Evolutionary conservation across 1,139 yeast genomes (phyloP), one percentile per base, ranked within the genome.

Genomic region (Geotrichum histeridarum): DNA sequence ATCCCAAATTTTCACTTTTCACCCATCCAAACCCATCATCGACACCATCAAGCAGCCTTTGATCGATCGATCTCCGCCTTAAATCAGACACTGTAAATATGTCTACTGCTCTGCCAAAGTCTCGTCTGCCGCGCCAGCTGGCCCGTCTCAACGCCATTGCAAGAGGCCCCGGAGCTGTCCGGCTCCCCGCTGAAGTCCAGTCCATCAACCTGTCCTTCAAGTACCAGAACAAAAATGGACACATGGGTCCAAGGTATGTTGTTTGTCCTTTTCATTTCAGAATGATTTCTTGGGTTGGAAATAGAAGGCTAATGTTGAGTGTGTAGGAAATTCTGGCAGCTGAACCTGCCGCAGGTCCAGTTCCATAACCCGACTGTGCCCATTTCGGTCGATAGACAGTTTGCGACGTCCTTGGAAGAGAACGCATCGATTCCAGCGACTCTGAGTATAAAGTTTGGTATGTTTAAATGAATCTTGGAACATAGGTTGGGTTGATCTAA

Each of bases 311-410:
- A 22, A 22, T 22, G 5, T 65, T 70, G 11, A 68, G 70, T n/a
- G 11, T 72, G 5, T 22, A 22, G 79, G 54, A 74, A 74, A 60
- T 87, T 90, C 70, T 86, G 95, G 94, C 81, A 80, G 64, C 73
- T 76, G 51, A 79, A 82, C 69, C 74, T 89, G 56, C 95, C 95
- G 18, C 82, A 89, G 12, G 75, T 90, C 57, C 85, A 83, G 67
- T 90, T 86, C 70, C 91, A 88, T 72, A 90, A 90, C 69, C 93
- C 93, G 33, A 73, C 75, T 43, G 67, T 86, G 36, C 78, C 81
- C 37, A 82, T 88, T 57, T 76, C 80, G 32, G 85, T 89, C 22
- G 39, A 37, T 18, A 47, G 59, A 11, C 35, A 30, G 30, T 46
- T 36, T 77, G 81, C 54, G 69, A 68, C 9, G 31, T 71, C 70